Percentiles rank a stretch among this genome's conserved stretches.
Evolutionary conservation across 139 green algal genomes (phyloP).

Genomic region (Chlorella sp.): DNA sequence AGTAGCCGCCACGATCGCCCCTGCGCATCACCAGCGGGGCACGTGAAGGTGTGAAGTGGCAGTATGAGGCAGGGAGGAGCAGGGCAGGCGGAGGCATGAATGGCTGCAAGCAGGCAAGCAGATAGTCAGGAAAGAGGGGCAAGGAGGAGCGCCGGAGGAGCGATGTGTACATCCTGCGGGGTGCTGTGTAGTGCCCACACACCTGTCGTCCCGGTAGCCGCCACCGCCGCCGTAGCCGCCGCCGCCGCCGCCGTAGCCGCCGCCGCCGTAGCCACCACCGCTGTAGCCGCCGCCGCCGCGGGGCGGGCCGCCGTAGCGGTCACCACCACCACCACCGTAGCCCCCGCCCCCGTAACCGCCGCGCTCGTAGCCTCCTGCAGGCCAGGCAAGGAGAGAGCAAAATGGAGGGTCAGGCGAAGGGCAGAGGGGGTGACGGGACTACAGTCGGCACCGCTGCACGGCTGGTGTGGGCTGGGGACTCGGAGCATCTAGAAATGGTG

Average conservation of each 20-base stretch:
- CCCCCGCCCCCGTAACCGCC: conserved; percentile 36
- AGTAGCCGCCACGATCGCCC: not conserved
- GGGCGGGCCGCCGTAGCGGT: conserved; percentile 24
- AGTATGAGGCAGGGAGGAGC: no score
- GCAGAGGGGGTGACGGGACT: no score
- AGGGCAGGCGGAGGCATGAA: no score
- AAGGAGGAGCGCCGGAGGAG: no score
- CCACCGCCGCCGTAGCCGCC: conserved; percentile 13
- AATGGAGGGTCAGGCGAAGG: no score
- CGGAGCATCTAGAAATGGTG: no score
- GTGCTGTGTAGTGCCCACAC: not conserved
- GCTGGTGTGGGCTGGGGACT: no score
- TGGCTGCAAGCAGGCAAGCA: not conserved
- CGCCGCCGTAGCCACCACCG: not conserved
- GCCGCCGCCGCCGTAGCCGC: conserved; percentile 10
- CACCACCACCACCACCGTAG: not conserved
- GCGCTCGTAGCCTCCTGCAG: conserved; percentile 27
- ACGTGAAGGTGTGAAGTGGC: no score
- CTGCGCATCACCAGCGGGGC: no score
- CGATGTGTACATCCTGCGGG: no score
- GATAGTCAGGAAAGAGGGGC: not conserved
- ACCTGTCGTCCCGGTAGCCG: not conserved
- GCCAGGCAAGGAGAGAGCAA: not conserved
- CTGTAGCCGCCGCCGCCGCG: conserved; percentile 30
- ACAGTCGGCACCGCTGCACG: no score